Percentiles rank a stretch among this genome's conserved stretches.
phyloP scores from a whole-genome alignment of 2,329 filamentous ascomycete genomes.

The Fusarium fujikuroi region DNA sequence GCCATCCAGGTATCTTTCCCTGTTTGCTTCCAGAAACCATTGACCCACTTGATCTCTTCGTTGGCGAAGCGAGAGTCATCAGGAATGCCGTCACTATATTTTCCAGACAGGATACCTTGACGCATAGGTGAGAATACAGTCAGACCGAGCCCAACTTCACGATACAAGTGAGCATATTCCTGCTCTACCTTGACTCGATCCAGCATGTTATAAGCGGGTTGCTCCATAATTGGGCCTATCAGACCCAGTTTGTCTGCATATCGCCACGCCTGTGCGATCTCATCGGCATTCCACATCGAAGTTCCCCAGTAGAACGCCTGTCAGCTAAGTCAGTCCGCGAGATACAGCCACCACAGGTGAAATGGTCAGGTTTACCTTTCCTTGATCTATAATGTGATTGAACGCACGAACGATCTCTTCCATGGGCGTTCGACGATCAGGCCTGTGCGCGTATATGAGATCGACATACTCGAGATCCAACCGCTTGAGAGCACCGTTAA shows the following conservation, averaged over 20 bases:
- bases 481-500: slow-evolving; percentile 67
- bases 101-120: slow-evolving; percentile 70
- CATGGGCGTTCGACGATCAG: slow-evolving; percentile 74
- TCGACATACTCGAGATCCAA: slow-evolving; percentile 71
- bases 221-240: slow-evolving; percentile 73
- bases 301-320: slow-evolving; percentile 79
- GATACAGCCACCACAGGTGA: neutral
- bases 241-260: slow-evolving; percentile 69
- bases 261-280: slow-evolving; percentile 72
- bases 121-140: slow-evolving; percentile 71
- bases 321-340: neutral
- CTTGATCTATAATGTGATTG: slow-evolving; percentile 74
- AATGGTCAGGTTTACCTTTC: slow-evolving; percentile 49
- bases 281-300: slow-evolving; percentile 73
- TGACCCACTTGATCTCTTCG: slow-evolving; percentile 66
- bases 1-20: slow-evolving; percentile 64
- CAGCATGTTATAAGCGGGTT: slow-evolving; percentile 74
- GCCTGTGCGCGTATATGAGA: slow-evolving; percentile 74
- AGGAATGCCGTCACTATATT: slow-evolving; percentile 73
- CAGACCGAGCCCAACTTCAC: slow-evolving; percentile 68
- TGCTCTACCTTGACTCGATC: slow-evolving; percentile 70
- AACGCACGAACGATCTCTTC: slow-evolving; percentile 77
- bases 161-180: slow-evolving; percentile 70
- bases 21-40: slow-evolving; percentile 62
- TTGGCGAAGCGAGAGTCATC: slow-evolving; percentile 67